Base-by-base conservation (phyloP, 371 early-diverging fungal species). In the Rhizomucor pusillus region DNA sequence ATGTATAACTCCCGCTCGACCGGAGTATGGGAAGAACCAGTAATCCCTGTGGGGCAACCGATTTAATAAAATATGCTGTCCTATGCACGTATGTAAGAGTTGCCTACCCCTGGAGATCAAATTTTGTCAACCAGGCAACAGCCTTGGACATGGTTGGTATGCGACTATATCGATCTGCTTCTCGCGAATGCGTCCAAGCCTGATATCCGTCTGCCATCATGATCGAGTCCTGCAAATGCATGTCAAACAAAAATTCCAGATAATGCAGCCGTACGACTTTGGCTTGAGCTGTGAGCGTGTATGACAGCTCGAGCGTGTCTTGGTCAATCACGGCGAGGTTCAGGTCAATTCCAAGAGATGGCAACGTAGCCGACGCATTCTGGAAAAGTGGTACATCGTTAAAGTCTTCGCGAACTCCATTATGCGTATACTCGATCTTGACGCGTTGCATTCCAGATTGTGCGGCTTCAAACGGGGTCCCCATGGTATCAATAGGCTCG, bases 171-270 rank as follows among this genome's bases (percentile, higher is more conserved):
- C 56, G 57, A 22, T 71, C 71, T 6, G 56, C 45, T 46, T 68
- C 71, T 12, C 65, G 65, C 1, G 73, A 63, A 33, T 57, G 56
- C 14, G 67, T 72, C 78, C 78, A 78, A 45, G 69, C 59, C 50
- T 78, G 75, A 41, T 63, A 78, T 0, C 78, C 78, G 39, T 78
- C 74, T 1, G 78, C 73, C 45, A 78, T 56, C 55, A 72, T 54
- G 33, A 56, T 23, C 10, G 65, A 57, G 11, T 57, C 65, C 1
- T 52, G 43, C 29, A 64, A 25, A 51, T 54, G 44, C 47, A 62
- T 45, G 18, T 57, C 41, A 29, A 29, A 29, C 29, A 29, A 7
- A 29, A 29, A 29, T 29, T 29, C 29, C 29, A 29, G 29, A 29
- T 29, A 29, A 29, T 29, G 29, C 29, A 29, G 29, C 29, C 29